Percentiles rank a stretch among this genome's conserved stretches.
phyloP scores from a whole-genome alignment of 2,329 filamentous ascomycete species.

The Pleurostoma richardsiae region DNA sequence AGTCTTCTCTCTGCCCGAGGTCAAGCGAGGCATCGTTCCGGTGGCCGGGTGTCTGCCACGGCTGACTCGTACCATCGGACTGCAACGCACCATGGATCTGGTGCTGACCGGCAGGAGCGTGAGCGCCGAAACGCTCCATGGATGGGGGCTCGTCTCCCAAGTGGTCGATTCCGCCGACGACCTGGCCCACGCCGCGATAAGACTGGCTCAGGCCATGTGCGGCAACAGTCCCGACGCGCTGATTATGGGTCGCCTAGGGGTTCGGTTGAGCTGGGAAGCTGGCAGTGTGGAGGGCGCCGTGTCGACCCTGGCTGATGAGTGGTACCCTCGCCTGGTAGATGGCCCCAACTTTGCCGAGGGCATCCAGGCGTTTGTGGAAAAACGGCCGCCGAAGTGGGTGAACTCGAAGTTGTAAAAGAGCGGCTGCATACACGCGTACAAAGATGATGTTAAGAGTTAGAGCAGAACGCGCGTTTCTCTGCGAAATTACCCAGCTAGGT shows the following conservation, averaged over 20 bases:
- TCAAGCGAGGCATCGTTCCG: conserved; percentile 64
- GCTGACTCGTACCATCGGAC: conserved; percentile 60
- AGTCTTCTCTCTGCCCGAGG: conserved; percentile 64
- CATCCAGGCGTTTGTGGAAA: conserved; percentile 18
- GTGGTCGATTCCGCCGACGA: conserved; percentile 18
- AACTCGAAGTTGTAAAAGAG: conserved; percentile 14
- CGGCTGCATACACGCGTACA: too few species aligned
- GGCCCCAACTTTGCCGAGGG: conserved; percentile 20
- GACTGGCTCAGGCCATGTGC: conserved; percentile 41
- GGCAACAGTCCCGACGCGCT: conserved; percentile 70
- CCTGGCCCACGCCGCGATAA: conserved; percentile 52
- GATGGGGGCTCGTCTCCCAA: not conserved
- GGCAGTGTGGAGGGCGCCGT: conserved; percentile 17
- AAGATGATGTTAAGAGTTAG: too few species aligned
- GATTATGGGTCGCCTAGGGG: conserved; percentile 63
- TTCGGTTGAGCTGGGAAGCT: conserved; percentile 68
- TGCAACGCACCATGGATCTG: conserved; percentile 67
- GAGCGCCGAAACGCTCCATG: conserved; percentile 47
- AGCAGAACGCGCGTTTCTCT: too few species aligned
- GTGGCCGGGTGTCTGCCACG: conserved; percentile 67
- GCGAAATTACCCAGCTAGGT: too few species aligned
- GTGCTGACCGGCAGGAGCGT: conserved; percentile 61
- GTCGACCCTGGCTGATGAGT: conserved; percentile 11
- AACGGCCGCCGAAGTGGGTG: conserved; percentile 16
- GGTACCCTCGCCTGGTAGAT: conserved; percentile 15